A percentile compares a stretch with the other conserved stretches of the same genome.
These are phyloP conservation scores for Micractinium conductrix DNA, from an alignment of 139 green algal genomes.

Conservation along the genomic window DNA sequence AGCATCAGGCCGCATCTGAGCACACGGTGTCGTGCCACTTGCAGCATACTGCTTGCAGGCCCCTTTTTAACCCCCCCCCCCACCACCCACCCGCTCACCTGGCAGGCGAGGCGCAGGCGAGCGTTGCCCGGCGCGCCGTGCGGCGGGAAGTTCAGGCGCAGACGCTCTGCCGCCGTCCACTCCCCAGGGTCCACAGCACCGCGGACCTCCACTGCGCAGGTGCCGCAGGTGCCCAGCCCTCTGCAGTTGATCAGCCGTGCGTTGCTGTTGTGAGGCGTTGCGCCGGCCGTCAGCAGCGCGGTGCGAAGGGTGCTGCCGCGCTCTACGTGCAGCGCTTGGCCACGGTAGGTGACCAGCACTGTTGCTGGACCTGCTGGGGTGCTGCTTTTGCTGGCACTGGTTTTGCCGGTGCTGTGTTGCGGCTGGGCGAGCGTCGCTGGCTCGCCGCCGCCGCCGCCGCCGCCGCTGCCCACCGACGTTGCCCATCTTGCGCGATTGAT, in stretches of 20 bases:
- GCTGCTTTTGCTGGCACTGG: no score
- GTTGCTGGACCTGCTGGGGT: no score
- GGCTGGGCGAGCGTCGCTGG: no score
- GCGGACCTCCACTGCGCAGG: slow-evolving; percentile 25
- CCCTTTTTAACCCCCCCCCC: no score
- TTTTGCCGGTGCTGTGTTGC: no score
- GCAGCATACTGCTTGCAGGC: no score
- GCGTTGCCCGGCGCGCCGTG: slow-evolving; percentile 17
- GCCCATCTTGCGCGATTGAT: no score
- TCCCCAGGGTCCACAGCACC: not conserved
- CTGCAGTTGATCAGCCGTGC: slow-evolving; percentile 28
- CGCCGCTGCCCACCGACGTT: no score
- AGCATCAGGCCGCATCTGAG: no score
- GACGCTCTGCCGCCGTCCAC: slow-evolving; percentile 4
- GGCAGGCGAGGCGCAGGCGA: slow-evolving; percentile 22
- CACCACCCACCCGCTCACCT: not conserved
- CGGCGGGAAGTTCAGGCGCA: slow-evolving; percentile 27
- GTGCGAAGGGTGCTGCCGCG: slow-evolving; percentile 16
- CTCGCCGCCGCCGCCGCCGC: no score
- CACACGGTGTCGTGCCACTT: no score
- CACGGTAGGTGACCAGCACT: no score
- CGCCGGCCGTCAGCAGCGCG: slow-evolving; percentile 8
- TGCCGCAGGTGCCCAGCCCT: slow-evolving; percentile 26
- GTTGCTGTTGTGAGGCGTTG: slow-evolving; percentile 19
- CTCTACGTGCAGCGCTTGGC: not conserved